A percentile compares a stretch with the other conserved stretches of the same genome.
Evolutionary conservation across 345 rosid species (phyloP).

Genomic region (Populus nigra): DNA sequence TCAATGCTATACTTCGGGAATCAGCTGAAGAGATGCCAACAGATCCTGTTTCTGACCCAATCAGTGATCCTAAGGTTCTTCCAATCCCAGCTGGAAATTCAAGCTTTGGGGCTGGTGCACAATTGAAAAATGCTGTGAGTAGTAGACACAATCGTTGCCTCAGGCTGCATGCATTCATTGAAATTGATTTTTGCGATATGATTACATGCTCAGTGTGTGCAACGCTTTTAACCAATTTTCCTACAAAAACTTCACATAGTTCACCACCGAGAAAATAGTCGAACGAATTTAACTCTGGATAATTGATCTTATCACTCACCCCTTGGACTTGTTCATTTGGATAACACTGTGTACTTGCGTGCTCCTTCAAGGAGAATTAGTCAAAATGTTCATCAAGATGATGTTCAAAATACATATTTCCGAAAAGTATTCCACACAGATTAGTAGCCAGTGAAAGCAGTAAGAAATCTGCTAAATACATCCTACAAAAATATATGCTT

Average conservation of each 20-base stretch:
- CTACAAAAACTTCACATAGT: not conserved
- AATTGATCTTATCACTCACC: not conserved
- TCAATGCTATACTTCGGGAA: conserved; percentile 94
- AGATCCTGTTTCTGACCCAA: conserved; percentile 93
- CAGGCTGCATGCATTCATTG: not conserved
- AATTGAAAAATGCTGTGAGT: conserved; percentile 87
- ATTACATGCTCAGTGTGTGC: not conserved
- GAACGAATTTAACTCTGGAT: not conserved
- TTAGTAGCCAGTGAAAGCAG: not conserved
- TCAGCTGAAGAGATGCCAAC: conserved; percentile 96
- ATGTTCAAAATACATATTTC: not conserved
- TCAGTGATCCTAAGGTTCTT: conserved; percentile 79
- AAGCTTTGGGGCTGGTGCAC: conserved; percentile 89
- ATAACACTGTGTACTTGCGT: not conserved
- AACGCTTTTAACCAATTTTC: not conserved
- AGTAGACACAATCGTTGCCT: not conserved
- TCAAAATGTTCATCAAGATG: not conserved
- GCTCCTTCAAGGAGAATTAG: not conserved
- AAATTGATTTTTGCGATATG: not conserved
- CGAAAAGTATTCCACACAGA: not conserved
- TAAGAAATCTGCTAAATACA: not conserved
- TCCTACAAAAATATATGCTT: not conserved
- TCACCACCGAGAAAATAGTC: not conserved
- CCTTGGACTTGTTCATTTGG: not conserved
- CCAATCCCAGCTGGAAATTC: conserved; percentile 86